A percentile compares a stretch with the other conserved stretches of the same genome.
Evolutionary conservation across 1,284 basidiomycete genomes (phyloP).

Genomic region (Salmacisia buchloeana): DNA sequence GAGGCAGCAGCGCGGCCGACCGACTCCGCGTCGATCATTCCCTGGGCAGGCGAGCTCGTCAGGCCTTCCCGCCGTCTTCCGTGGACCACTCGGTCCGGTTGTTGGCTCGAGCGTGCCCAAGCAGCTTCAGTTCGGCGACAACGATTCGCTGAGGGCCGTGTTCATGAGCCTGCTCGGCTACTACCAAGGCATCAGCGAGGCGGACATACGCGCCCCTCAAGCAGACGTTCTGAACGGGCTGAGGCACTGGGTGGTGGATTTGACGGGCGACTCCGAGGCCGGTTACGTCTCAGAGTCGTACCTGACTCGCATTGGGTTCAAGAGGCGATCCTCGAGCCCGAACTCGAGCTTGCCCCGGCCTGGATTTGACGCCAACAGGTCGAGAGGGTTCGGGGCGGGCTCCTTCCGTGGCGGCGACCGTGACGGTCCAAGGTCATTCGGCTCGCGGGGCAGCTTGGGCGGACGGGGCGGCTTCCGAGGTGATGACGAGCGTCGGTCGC

Average conservation of each 20-base stretch:
- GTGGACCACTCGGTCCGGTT: not conserved
- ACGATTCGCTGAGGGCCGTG: constrained; percentile 9
- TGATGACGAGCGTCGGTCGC: no score
- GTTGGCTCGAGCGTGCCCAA: not conserved
- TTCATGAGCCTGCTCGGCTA: constrained; percentile 29
- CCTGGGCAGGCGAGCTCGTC: no score
- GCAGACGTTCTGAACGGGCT: constrained; percentile 23
- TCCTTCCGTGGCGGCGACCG: not conserved
- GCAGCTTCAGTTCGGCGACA: not conserved
- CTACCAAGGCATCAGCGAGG: constrained; percentile 21
- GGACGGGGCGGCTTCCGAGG: constrained; percentile 22
- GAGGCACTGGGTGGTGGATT: constrained; percentile 26
- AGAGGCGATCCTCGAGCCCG: not conserved
- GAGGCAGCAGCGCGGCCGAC: not conserved
- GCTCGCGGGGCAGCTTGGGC: constrained; percentile 6
- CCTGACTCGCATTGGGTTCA: constrained; percentile 27
- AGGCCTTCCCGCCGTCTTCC: no score
- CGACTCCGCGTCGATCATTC: no score
- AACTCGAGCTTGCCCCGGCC: constrained; percentile 10
- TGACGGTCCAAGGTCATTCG: not conserved
- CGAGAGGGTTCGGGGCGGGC: not conserved
- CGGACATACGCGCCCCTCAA: constrained; percentile 26
- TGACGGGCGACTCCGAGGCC: constrained; percentile 17
- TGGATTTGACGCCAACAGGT: not conserved
- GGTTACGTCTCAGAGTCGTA: constrained; percentile 25